Evolutionary conservation across 164 flowering plant species (phyloP).

Genomic region (Vitis amurensis): DNA sequence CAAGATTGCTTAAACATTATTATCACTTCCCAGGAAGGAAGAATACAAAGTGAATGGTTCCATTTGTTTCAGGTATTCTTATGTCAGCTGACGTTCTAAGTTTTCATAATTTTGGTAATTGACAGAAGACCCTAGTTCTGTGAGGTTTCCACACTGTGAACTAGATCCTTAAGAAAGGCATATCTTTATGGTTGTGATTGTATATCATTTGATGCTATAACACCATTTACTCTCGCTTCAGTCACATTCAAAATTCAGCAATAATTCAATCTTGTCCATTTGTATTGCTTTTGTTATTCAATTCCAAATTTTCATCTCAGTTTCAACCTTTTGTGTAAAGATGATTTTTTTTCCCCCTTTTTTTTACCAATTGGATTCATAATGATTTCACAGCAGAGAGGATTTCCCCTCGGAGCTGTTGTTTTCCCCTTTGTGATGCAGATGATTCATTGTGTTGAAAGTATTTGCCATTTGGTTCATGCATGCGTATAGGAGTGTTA

Average conservation of each 20-base stretch:
- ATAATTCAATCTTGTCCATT: not conserved
- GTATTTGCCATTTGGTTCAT: too few relatives aligned
- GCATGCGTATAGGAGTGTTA: too few relatives aligned
- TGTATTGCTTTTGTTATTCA: not conserved
- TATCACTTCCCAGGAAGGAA: slow-evolving; percentile 8
- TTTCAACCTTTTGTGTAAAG: too few relatives aligned
- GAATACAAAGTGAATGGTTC: slow-evolving; percentile 1
- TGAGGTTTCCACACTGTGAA: not conserved
- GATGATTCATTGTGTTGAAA: too few relatives aligned
- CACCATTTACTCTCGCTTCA: not conserved
- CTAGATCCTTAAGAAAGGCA: not conserved
- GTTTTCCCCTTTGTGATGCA: too few relatives aligned
- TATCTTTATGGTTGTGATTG: not conserved
- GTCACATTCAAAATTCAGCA: not conserved
- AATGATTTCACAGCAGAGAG: too few relatives aligned
- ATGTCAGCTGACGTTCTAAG: slow-evolving; percentile 3
- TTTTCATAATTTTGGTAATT: too few relatives aligned
- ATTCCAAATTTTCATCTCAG: not conserved
- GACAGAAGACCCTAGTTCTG: not conserved
- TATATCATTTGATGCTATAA: not conserved
- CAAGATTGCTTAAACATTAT: slow-evolving; percentile 18
- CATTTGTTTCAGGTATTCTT: slow-evolving; percentile 5
- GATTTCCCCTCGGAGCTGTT: too few relatives aligned
- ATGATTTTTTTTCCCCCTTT: too few relatives aligned
- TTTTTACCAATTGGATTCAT: too few relatives aligned